Evolutionary conservation across 768 basidiomycete species (phyloP).

Genomic region (Baorangia bicolor): DNA sequence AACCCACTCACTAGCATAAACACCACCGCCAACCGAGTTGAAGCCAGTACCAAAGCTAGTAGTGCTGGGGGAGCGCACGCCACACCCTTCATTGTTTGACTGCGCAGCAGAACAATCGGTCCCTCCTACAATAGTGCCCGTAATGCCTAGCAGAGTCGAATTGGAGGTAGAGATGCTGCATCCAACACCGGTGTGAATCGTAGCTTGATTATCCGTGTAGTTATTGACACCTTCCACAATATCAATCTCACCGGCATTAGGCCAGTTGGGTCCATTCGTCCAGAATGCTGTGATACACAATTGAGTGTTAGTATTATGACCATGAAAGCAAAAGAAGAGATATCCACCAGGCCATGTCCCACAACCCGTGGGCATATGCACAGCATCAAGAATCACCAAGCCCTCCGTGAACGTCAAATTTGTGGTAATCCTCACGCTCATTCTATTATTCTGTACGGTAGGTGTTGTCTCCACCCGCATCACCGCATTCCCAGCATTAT

Average conservation of each 20-base stretch:
- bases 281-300: constrained; percentile 39
- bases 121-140: constrained; percentile 64
- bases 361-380: constrained; percentile 90
- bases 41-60: constrained; percentile 84
- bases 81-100: constrained; percentile 82
- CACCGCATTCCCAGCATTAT: constrained; percentile 69
- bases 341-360: constrained; percentile 71
- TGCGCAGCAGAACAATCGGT: constrained; percentile 69
- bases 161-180: constrained; percentile 58
- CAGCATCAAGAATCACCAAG: constrained; percentile 77
- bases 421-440: constrained; percentile 77
- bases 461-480: constrained; percentile 90
- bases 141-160: constrained; percentile 48
- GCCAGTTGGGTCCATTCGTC: constrained; percentile 49
- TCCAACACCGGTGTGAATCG: constrained; percentile 74
- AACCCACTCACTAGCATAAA: constrained; percentile 75
- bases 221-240: constrained; percentile 83
- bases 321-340: not conserved
- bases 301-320: not conserved
- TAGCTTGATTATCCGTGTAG: constrained; percentile 79
- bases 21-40: constrained; percentile 82
- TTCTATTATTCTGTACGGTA: constrained; percentile 62
- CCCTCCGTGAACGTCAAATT: constrained; percentile 57
- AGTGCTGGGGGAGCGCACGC: constrained; percentile 56
- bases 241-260: constrained; percentile 69